Conservation (phyloP, 2,329 filamentous ascomycete genomes). For the Talaromyces albobiverticillius region DNA sequence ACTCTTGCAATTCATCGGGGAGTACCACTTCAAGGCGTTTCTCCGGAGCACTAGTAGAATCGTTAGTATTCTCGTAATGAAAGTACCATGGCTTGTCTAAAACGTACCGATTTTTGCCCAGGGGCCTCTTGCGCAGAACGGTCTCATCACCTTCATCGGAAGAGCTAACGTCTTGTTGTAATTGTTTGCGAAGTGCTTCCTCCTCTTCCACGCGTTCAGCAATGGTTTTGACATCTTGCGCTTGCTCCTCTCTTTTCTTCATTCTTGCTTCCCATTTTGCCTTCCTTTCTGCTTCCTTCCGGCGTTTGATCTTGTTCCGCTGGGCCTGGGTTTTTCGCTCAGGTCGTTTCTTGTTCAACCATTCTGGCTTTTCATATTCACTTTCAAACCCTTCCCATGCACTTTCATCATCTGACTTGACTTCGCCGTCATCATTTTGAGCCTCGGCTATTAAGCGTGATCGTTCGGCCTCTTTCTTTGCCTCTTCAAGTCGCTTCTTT, state of each 20-base stretch:
- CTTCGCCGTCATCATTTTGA: conserved; percentile 70
- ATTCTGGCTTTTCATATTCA: conserved; percentile 66
- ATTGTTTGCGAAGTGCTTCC: conserved; percentile 46
- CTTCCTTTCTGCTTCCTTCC: conserved; percentile 80
- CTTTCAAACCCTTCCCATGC: conserved; percentile 90
- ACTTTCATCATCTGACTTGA: conserved; percentile 80
- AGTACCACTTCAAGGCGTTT: conserved; percentile 77
- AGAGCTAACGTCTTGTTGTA: conserved; percentile 34
- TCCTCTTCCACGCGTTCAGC: conserved; percentile 49
- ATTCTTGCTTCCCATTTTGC: conserved; percentile 72
- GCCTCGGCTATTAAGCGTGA: conserved; percentile 69
- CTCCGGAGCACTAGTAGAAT: conserved; percentile 54
- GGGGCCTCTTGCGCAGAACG: conserved; percentile 65
- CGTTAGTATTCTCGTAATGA: conserved; percentile 20
- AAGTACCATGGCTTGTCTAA: neutral
- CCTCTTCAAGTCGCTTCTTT: conserved; percentile 65
- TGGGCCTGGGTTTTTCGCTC: conserved; percentile 83
- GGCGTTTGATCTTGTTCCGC: conserved; percentile 80
- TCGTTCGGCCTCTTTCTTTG: conserved; percentile 64
- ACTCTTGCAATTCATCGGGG: conserved; percentile 78
- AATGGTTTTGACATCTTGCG: conserved; percentile 68
- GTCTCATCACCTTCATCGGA: conserved; percentile 58
- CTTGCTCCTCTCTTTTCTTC: conserved; percentile 70
- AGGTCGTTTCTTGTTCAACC: conserved; percentile 69
- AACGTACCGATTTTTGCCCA: conserved; percentile 58